Base-by-base conservation (phyloP, 768 basidiomycete species). In the Agrocybe praecox region DNA sequence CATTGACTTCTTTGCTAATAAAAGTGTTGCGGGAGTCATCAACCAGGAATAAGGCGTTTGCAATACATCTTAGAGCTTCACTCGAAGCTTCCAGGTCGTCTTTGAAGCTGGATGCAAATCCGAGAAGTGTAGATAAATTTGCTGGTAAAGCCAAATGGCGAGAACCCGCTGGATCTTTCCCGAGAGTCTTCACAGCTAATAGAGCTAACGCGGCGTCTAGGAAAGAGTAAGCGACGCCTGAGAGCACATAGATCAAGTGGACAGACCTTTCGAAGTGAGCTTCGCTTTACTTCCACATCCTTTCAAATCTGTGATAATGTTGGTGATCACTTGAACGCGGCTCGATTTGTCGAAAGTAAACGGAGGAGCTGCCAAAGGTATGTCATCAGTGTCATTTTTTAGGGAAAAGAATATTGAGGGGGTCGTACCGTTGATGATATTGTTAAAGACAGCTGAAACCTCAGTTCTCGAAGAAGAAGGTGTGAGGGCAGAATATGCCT, bases 41-140 rank as follows among this genome's bases (percentile, higher is more conserved):
- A 49, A 88, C 74, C 55, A 93, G 80, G 18, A 94, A 79, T 2
- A 94, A 71, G 0, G 90, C 82, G 67, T 96, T 96, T 8, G 94
- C 93, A 22, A 93, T 78, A 51, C 83, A 90, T 53, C 89, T 79
- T 45, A 93, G 75, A 1, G 89, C 88, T 72, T 92, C 89, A 44
- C 80, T 82, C 3, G 82, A 76, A 2, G 86, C 87, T 12, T 87
- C 86, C 2, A 68, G 66, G 40, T 84, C 79, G 52, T 85, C 80
- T 56, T 85, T 86, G 66, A 87, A 79, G 6, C 78, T 68, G 6
- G 73, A 67, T 9, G 84, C 78, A 7, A 89, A 62, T 7, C 68
- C 67, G 29, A 91, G 75, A 19, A 94, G 74, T 18, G 76, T 71
- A 2, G 79, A 77, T 21, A 94, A 73, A 66, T 87, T 90, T 21